Evolutionary conservation across 2,329 filamentous ascomycete genomes (phyloP), one percentile per base, ranked within the genome.

Genomic region (Apiospora hydei): DNA sequence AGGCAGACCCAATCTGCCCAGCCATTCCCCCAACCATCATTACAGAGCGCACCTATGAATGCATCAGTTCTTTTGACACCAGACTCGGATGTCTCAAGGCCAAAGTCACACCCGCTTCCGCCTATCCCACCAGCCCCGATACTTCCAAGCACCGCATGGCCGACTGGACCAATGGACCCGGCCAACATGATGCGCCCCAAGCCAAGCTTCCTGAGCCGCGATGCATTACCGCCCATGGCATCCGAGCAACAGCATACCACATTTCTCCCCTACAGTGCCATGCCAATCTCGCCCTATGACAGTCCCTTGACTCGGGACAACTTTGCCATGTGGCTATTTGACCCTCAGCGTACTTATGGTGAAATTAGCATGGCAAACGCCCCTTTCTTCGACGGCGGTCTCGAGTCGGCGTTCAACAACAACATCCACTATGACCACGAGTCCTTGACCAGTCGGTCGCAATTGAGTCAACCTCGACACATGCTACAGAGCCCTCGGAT

Each of bases 321-420:
- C 77, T 88, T 88, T 77, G 84, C 84, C 26, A 79, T 82, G 21
- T 89, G 87, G 87, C 80, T 89, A 4, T 88, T 89, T 73, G 84
- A 88, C 57, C 80, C 84, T 2, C 83, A 84, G 68, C 81, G 82
- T 0, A 81, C 76, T 38, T 84, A 83, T 66, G 79, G 78, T 47
- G 85, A 86, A 6, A 83, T 86, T 71, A 82, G 79, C 71, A 80
- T 86, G 21, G 78, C 83, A 4, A 83, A 82, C 24, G 76, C 86
- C 4, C 85, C 86, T 0, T 88, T 88, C 71, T 76, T 85, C 6
- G 86, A 88, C 66, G 84, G 84, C 26, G 85, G 86, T 3, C 79
- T 88, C 14, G 86, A 88, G 77, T 87, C 86, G 1, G 82, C 85
- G 0, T 86, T 88, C 72, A 87, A 87, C 78, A 87, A 84, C 76